Conservation (phyloP, 768 basidiomycete genomes). For the Calocybe gangraenosa region DNA sequence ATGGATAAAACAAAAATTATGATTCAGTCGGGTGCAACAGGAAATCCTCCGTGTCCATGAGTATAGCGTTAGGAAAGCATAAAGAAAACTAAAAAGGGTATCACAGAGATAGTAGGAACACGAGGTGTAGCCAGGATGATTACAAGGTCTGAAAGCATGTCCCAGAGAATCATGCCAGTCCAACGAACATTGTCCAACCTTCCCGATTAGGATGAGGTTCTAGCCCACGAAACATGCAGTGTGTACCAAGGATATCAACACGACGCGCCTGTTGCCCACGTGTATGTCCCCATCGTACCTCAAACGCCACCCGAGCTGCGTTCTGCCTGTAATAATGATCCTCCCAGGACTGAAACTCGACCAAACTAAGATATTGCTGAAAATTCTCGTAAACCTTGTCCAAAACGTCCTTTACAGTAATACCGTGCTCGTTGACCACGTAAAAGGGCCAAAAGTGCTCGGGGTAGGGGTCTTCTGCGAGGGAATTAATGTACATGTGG, state of each 20-base stretch:
- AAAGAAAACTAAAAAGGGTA: too few species aligned
- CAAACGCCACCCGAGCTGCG: conserved; percentile 26
- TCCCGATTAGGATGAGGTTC: conserved; percentile 44
- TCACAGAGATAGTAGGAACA: too few species aligned
- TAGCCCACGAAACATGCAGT: conserved; percentile 47
- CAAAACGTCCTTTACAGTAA: conserved; percentile 50
- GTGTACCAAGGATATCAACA: conserved; percentile 47
- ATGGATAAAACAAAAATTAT: too few species aligned
- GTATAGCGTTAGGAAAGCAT: too few species aligned
- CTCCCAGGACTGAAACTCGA: conserved; percentile 34
- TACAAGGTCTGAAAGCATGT: neutral
- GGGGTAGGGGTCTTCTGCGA: conserved; percentile 48
- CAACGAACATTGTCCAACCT: conserved; percentile 37
- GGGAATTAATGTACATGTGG: conserved; percentile 48
- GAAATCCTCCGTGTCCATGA: too few species aligned
- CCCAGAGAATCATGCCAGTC: conserved; percentile 7
- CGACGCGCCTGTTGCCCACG: conserved; percentile 25
- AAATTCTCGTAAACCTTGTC: conserved; percentile 43
- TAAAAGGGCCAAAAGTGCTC: conserved; percentile 55
- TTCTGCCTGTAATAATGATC: conserved; percentile 20
- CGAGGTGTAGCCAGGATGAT: too few species aligned
- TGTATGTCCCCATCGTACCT: conserved; percentile 17
- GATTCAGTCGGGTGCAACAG: too few species aligned
- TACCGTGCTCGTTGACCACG: conserved; percentile 39
- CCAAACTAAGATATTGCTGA: conserved; percentile 26